Evolutionary conservation across 768 basidiomycete genomes (phyloP), one percentile per base, ranked within the genome.

Genomic region (Termitomyces sp.): DNA sequence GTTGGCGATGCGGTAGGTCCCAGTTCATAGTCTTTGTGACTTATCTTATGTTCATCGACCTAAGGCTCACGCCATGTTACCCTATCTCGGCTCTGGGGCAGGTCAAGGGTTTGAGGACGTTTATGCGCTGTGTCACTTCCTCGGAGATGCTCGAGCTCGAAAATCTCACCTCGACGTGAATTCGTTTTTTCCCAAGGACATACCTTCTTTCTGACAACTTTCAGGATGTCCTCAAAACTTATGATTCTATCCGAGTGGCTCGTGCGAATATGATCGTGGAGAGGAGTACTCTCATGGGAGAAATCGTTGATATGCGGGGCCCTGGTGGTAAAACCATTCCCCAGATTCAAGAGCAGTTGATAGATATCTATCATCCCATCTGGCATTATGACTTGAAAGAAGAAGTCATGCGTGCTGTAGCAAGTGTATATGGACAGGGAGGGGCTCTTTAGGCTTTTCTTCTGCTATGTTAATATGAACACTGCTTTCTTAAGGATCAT

Each of bases 71-170:
- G 81, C 69, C 0, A 84, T 84, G 83, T 59, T 76, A 31, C 82
- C 85, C 0, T 81, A 84, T 65, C 67, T 85, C 6, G 82, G 82
- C 2, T 75, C 81, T 0, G 83, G 83, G 1, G 80, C 78, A 4
- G 80, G 83, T 11, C 83, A 85, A 66, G 83, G 80, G 1, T 73
- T 84, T 31, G 83, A 85, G 59, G 84, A 85, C 56, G 77, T 75
- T 0, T 74, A 75, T 42, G 63, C 78, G 5, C 65, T 85, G 4
- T 74, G 72, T 40, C 67, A 72, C 15, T 65, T 85, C 12, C 75
- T 85, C 13, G 61, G 64, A 7, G 76, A 78, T 56, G 72, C 76
- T 1, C 61, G 70, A 50, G 75, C 77, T 1, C 72, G 66, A n/a
- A 41, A 60, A 18, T 59, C 60, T 11, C 78, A 78, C 58, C 61